Conservation (phyloP, 2,329 filamentous ascomycete species). For the Daldinia sp. region DNA sequence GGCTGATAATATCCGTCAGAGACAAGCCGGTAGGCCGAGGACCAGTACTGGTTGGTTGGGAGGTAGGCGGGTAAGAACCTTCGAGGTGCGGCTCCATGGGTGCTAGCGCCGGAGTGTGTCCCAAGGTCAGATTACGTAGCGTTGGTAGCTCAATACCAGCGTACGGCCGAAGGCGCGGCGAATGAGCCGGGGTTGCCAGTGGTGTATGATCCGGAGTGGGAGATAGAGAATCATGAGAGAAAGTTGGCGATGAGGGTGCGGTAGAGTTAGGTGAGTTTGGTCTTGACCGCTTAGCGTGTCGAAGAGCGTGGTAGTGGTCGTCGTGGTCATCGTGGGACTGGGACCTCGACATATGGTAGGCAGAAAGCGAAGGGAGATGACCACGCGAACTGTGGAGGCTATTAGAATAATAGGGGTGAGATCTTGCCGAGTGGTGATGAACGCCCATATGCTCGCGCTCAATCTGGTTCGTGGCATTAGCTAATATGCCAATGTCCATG, state of each 20-base stretch:
- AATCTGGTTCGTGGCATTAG: slow-evolving; percentile 71
- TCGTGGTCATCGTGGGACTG: slow-evolving; percentile 86
- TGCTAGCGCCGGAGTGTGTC: slow-evolving; percentile 68
- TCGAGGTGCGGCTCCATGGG: slow-evolving; percentile 70
- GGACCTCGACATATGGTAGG: slow-evolving; percentile 94
- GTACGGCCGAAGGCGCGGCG: slow-evolving; percentile 87
- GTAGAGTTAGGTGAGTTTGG: slow-evolving; percentile 96
- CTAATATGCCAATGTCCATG: slow-evolving; percentile 70
- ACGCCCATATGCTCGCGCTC: slow-evolving; percentile 67
- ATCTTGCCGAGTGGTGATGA: slow-evolving; percentile 60
- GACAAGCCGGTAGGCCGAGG: slow-evolving; percentile 75
- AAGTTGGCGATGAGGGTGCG: slow-evolving; percentile 93
- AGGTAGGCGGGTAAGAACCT: slow-evolving; percentile 57
- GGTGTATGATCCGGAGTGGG: slow-evolving; percentile 98
- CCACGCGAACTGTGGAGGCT: slow-evolving; percentile 64
- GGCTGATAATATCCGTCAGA: slow-evolving; percentile 92
- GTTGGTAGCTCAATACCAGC: slow-evolving; percentile 86
- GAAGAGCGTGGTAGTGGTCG: slow-evolving; percentile 78
- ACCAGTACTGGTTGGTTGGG: slow-evolving; percentile 67
- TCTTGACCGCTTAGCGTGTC: slow-evolving; percentile 86
- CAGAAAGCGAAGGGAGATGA: slow-evolving; percentile 80
- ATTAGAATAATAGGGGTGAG: slow-evolving; percentile 67
- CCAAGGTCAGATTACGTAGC: slow-evolving; percentile 74
- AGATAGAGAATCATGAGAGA: slow-evolving; percentile 94
- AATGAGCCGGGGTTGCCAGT: slow-evolving; percentile 95